Evolutionary conservation across 163 green algal genomes (phyloP), one percentile per base, ranked within the genome.

Genomic region (Chlorella variabilis): DNA sequence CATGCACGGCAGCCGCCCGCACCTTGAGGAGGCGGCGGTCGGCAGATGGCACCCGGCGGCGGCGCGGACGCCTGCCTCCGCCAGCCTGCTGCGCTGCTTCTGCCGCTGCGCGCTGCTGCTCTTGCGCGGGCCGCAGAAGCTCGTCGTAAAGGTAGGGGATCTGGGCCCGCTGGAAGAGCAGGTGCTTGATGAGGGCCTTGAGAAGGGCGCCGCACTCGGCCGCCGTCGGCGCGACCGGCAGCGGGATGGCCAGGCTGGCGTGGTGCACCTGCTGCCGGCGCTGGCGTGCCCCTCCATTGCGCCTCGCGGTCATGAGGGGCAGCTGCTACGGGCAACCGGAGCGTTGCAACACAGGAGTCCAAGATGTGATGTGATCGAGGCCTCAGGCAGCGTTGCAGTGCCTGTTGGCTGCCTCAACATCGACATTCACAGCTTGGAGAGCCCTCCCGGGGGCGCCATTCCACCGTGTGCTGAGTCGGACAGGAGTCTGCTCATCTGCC

Each of bases 141-240:
- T 83, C 25, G 21, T 87, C 63, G 38, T 80, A 87, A 1, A 83
- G 70, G 63, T 61, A 75, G 9, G 82, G 82, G 20, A 87, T 80
- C 33, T 87, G 82, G 33, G 65, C 75, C 0, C 82, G 75, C 45
- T 78, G 58, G 66, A 80, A 87, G 4, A 87, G 61, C 41, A 87
- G 61, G 77, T 87, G 82, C 51, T 79, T 83, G 62, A 87, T 42
- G 31, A 87, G 51, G 33, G 59, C 56, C 3, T n/a, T 49, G 0
- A 83, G 48, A 2, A 87, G n/a, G 7, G 31, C 39, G 2, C 51
- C 76, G 20, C 61, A 78, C 25, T 77, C 49, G 1, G 25, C 33
- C 1, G 45, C 23, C 3, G 62, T 68, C 3, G 76, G 76, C 48
- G 20, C 2, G 0, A 73, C 48, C 13, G 76, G 63, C 42, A 82